Conservation (phyloP, 768 basidiomycete species). For the Trametes cingulata region DNA sequence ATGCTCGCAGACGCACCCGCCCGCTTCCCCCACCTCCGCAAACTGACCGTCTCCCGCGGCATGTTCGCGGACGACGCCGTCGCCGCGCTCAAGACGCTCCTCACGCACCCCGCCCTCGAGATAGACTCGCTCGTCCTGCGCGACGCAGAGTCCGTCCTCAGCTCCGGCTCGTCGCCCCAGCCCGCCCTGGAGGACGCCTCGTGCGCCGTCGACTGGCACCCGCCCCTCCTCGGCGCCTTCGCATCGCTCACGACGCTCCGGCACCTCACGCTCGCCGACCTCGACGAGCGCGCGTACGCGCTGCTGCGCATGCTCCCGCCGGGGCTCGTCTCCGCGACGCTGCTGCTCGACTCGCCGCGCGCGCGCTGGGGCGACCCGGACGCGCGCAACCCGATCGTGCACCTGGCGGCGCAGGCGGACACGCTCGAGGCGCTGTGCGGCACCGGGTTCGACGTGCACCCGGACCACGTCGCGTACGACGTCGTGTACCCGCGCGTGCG, state of each 20-base stretch:
- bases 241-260: not conserved
- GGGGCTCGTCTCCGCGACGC: not conserved
- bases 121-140: not conserved
- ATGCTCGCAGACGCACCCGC: not conserved
- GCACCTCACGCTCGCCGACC: not conserved
- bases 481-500: constrained; percentile 12
- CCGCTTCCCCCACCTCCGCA: constrained; percentile 2
- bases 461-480: constrained; percentile 6
- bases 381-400: constrained; percentile 11
- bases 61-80: not conserved
- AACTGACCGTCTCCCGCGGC: constrained; percentile 1
- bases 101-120: not conserved
- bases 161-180: not conserved
- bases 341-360: not conserved
- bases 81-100: not conserved
- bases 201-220: not conserved
- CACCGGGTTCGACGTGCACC: not conserved
- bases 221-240: not conserved
- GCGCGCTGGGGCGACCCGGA: constrained; percentile 4
- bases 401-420: not conserved
- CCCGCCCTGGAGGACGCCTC: not conserved
- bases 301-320: not conserved
- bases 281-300: not conserved
- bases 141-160: constrained; percentile 5
- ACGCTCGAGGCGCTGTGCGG: constrained; percentile 13